Base-by-base conservation (phyloP, 2,329 filamentous ascomycete species). In the Nemania diffusa region DNA sequence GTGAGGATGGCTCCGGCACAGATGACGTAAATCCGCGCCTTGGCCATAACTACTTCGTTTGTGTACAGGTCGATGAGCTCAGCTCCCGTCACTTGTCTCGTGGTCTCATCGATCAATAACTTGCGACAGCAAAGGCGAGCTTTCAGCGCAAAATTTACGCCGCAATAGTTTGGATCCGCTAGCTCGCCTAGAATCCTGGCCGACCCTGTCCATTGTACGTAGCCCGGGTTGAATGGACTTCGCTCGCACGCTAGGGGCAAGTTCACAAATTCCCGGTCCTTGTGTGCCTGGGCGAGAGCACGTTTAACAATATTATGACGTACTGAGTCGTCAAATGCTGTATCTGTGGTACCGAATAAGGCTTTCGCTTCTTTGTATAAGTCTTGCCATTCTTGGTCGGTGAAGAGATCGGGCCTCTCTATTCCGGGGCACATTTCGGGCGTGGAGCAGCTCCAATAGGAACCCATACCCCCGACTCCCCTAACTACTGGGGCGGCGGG, bases 1-100 rank as follows among this genome's bases (percentile, higher is more conserved):
- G 74, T 76, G 8, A 75, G 66, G 3, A 73, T 62, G 6, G 73
- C 68, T 1, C 74, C 75, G 22, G 65, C 75, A 32, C 74, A 76
- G 44, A 76, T 37, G 15, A 74, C 71, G 55, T 71, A 75, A 17
- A 71, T 72, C 34, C 72, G 69, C 15, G 75, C 75, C 29, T 66
- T 53, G 5, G 75, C 59, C 2, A 24, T 9, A 24, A 42, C 57
- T 5, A 20, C 1, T 13, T 37, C 15, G 15, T n/a, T n/a, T n/a
- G n/a, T n/a, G n/a, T n/a, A n/a, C n/a, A n/a, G n/a, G n/a, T n/a
- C n/a, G n/a, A n/a, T n/a, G n/a, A n/a, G n/a, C n/a, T n/a, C n/a
- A n/a, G n/a, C n/a, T n/a, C n/a, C n/a, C n/a, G n/a, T n/a, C n/a
- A 59, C 44, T 8, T 40, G 29, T 17, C 44, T n/a, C 11, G 20